Base-by-base conservation (phyloP, 257 asterid species). In the Apocynum venetum region DNA sequence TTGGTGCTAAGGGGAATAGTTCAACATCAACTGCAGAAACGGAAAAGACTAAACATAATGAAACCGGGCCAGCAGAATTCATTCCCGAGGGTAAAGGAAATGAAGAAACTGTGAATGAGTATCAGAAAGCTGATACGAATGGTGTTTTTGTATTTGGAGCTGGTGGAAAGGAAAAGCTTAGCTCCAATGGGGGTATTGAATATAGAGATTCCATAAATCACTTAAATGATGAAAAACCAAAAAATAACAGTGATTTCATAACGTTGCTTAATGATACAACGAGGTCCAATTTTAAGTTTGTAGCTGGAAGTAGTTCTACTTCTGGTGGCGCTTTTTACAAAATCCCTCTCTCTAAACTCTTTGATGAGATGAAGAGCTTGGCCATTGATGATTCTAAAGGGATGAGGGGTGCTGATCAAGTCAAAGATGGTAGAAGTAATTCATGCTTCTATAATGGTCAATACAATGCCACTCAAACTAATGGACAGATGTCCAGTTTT, bases 361-460 rank as follows among this genome's bases (percentile, higher is more conserved):
- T 86, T 14, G 77, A 84, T 74, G 87, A 86, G 83, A 87, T 96
- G 92, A 89, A 83, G 83, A 80, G 82, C 73, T 82, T 91, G 80
- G 87, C 86, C 43, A 74, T 95, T 66, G 87, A 80, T 79, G 89
- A 78, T 68, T 80, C 89, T 71, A 82, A 80, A 74, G 79, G 77
- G 57, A 64, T 31, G 49, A 69, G 49, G 46, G 80, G 82, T 79
- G 78, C 76, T 71, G 66, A 84, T 74, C 83, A 85, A 81, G 57
- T 80, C 41, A 73, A 65, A 69, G 77, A 31, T 49, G 63, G 71
- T 46, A 74, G 78, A 64, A 71, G 70, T 64, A 82, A 82, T 73
- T 82, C 77, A 48, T n/a, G 70, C 35, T 71, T 75, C 65, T 38
- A 75, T 80, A 19, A 64, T 56, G 72, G 82, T 74, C 82, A 83